Evolutionary conservation across 2,329 filamentous ascomycete species (phyloP).

Genomic region (Arthroderma sp.): DNA sequence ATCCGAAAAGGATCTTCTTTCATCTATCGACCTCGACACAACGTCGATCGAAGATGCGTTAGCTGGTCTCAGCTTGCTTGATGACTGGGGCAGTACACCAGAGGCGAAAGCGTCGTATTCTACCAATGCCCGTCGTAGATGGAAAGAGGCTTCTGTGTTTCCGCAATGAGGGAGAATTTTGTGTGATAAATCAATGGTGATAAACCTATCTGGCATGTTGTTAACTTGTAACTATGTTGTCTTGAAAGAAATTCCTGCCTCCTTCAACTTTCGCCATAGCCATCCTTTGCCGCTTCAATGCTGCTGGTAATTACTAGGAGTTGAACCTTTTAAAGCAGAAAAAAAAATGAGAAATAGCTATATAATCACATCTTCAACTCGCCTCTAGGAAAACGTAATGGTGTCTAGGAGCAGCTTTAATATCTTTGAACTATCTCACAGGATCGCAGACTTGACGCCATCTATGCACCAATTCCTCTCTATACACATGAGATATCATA

Average conservation of each 20-base stretch:
- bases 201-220: neutral
- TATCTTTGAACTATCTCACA: neutral
- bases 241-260: neutral
- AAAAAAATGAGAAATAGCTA: neutral
- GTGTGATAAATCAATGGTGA: no score
- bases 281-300: neutral
- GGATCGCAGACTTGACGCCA: neutral
- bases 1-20: conserved; percentile 51
- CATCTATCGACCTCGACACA: conserved; percentile 42
- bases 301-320: neutral
- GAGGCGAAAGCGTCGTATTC: conserved; percentile 41
- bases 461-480: neutral
- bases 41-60: conserved; percentile 47
- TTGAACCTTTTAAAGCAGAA: neutral
- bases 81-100: conserved; percentile 40
- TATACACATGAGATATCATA: neutral
- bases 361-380: neutral
- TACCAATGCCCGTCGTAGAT: conserved; percentile 30
- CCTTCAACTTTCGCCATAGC: neutral
- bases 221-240: neutral
- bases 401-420: neutral
- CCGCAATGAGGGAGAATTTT: neutral
- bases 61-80: conserved; percentile 41
- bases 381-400: no score
- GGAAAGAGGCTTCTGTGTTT: conserved; percentile 32